Evolutionary conservation across 352 stramenopile species (phyloP).

Genomic region (Phytophthora constricta): DNA sequence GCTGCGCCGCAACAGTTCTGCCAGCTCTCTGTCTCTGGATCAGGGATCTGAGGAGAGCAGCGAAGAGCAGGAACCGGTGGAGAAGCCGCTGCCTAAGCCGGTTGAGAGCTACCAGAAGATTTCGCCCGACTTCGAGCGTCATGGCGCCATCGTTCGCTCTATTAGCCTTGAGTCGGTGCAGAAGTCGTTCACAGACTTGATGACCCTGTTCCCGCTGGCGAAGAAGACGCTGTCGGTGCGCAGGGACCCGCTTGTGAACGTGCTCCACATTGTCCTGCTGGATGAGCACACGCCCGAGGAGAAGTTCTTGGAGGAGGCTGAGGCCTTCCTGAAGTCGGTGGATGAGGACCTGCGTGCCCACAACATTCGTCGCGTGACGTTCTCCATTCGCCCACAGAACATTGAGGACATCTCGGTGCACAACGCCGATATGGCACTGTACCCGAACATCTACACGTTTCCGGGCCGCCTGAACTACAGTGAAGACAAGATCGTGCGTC

Average conservation of each 20-base stretch:
- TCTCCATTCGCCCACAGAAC: slow-evolving; percentile 77
- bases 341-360: slow-evolving; percentile 61
- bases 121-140: slow-evolving; percentile 68
- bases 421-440: slow-evolving; percentile 72
- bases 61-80: slow-evolving; percentile 38
- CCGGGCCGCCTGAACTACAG: slow-evolving; percentile 90
- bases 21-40: slow-evolving; percentile 39
- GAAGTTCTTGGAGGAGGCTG: slow-evolving; percentile 57
- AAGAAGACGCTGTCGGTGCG: slow-evolving; percentile 74
- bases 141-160: slow-evolving; percentile 90
- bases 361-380: slow-evolving; percentile 91
- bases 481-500: slow-evolving; percentile 97
- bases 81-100: slow-evolving; percentile 38
- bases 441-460: slow-evolving; percentile 92
- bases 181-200: slow-evolving; percentile 67
- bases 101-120: slow-evolving; percentile 78
- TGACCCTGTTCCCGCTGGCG: slow-evolving; percentile 73
- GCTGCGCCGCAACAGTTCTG: slow-evolving; percentile 70
- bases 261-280: slow-evolving; percentile 84
- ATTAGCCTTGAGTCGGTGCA: slow-evolving; percentile 84
- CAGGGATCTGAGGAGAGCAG: slow-evolving; percentile 44
- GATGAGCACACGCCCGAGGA: slow-evolving; percentile 71
- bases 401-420: slow-evolving; percentile 39
- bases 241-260: slow-evolving; percentile 78
- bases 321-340: slow-evolving; percentile 73